Base-by-base conservation (phyloP, 208 protist species). In the Vickermania ingenoplastis region DNA sequence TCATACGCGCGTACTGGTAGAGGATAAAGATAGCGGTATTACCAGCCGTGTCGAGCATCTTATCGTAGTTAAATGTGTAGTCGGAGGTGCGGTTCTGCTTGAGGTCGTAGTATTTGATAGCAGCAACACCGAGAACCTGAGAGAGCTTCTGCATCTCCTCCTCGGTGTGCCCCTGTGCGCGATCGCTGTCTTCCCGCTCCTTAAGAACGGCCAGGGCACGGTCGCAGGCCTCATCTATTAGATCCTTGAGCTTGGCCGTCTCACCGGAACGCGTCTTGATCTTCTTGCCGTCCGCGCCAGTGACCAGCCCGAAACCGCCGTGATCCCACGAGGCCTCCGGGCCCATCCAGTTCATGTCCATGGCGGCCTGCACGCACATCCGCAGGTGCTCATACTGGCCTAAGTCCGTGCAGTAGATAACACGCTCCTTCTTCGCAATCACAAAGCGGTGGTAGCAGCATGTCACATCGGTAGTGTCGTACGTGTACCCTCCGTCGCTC, bases 91-190 rank as follows among this genome's bases (percentile, higher is more conserved):
- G 88, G 55, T 82, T 96, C 65, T 92, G 86, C 72, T 94, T 92
- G 23, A 99, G 83, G 73, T 99, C 97, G 63, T 91, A 97, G 83
- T 99, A 99, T 78, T 98, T 99, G 64, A 99, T 76, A 26, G 96
- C 92, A 52, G 90, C 92, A 57, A 97, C 77, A 14, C 97, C 97
- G 36, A 99, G 88, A 28, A 87, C 81, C 59, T 95, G 79, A 30
- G 92, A 73, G 13, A 97, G 87, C 17, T 61, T 45, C 53, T 65
- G 61, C 75, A 94, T 89, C 51, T 92, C 84, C 56, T 92, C 88
- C 61, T 91, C 80, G 11, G 72, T 75, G 71, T 91, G 77, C 31
- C 84, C 87, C 69, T 95, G 83, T 21, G 73, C 71, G 24, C 81
- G 77, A 48, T 94, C 85, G 60, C 77, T 63, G 23, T 56, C 59